phyloP scores from a whole-genome alignment of 1,284 basidiomycete species.

The Binderoboletus segoi region DNA sequence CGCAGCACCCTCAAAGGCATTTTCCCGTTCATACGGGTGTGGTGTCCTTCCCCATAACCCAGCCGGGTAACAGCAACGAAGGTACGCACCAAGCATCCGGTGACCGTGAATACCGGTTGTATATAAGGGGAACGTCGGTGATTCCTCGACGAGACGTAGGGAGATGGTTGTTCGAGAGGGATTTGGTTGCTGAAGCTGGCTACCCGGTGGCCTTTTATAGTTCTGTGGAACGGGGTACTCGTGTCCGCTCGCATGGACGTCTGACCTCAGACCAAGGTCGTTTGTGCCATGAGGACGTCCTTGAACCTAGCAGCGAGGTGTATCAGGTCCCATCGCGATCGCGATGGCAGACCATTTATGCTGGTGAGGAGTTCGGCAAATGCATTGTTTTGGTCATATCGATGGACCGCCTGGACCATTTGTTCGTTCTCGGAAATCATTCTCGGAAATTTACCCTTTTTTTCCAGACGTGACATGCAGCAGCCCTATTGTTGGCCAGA shows the following conservation, averaged over 20 bases:
- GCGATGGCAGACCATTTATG: conserved; percentile 25
- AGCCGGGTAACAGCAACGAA: conserved; percentile 6
- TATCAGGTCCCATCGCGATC: conserved; percentile 31
- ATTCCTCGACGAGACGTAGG: not conserved
- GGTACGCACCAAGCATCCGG: conserved; percentile 19
- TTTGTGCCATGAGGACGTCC: conserved; percentile 67
- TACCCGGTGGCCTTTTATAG: conserved; percentile 28
- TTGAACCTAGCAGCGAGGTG: conserved; percentile 21
- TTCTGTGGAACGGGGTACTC: conserved; percentile 12
- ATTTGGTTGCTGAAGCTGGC: conserved; percentile 15
- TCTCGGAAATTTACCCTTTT: conserved; percentile 20
- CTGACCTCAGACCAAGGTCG: conserved; percentile 81
- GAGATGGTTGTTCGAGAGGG: conserved; percentile 9
- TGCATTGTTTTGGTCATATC: conserved; percentile 32
- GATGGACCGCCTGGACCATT: conserved; percentile 26
- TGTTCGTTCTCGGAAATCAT: conserved; percentile 33
- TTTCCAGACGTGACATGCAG: conserved; percentile 27
- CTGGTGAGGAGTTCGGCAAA: conserved; percentile 31
- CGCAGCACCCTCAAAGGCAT: conserved; percentile 19
- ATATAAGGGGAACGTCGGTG: not conserved
- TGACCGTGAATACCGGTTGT: not conserved
- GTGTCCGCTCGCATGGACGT: conserved; percentile 18
- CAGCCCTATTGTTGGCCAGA: conserved; percentile 17
- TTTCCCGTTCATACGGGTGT: not conserved
- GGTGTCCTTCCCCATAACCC: conserved; percentile 23